Base-by-base conservation (phyloP, 768 basidiomycete species). In the Neoboletus brunneissimus region DNA sequence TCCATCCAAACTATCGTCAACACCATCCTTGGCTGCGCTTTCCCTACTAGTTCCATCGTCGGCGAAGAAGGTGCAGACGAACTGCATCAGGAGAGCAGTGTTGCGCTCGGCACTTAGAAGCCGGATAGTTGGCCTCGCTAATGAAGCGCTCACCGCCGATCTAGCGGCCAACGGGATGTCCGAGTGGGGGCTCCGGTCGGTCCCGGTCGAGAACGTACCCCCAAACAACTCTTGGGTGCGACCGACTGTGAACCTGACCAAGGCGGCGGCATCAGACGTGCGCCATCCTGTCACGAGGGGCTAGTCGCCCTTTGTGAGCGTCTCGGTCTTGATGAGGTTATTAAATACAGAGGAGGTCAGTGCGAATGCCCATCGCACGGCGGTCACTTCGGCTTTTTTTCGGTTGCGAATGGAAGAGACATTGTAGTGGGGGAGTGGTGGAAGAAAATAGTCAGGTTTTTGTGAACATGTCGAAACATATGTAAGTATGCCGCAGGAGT, bases 61-160 rank as follows among this genome's bases (percentile, higher is more conserved):
- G 97, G 95, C 32, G 97, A 99, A 72, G 96, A 99, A 73, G 93
- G 97, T 69, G 87, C 96, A 0, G 76, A 83, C 0, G 91, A 93
- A 51, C 73, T 98, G 20, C 82, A 89, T 8, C 69, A 66, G 2
- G 81, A 78, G 42, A 73, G 74, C 9, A 75, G 75, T 3, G 64
- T 58, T 10, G 65, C 61, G 0, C 73, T 94, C 50, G n/a, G n/a
- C n/a, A n/a, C n/a, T n/a, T n/a, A 67, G 83, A 37, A 76, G 82
- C 25, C 81, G 89, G 42, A 90, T 98, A 58, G 80, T 91, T 41
- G 74, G 81, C 35, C 85, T 99, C 29, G 91, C 94, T 3, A 94
- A 91, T 66, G 89, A 91, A 37, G 84, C 88, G 0, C 76, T 97
- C 42, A 77, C 78, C 0, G 75, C 75, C 9, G 79, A 81, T 5